Base-by-base conservation (phyloP, 495 filamentous ascomycete species). In the Emericellopsis terricola region DNA sequence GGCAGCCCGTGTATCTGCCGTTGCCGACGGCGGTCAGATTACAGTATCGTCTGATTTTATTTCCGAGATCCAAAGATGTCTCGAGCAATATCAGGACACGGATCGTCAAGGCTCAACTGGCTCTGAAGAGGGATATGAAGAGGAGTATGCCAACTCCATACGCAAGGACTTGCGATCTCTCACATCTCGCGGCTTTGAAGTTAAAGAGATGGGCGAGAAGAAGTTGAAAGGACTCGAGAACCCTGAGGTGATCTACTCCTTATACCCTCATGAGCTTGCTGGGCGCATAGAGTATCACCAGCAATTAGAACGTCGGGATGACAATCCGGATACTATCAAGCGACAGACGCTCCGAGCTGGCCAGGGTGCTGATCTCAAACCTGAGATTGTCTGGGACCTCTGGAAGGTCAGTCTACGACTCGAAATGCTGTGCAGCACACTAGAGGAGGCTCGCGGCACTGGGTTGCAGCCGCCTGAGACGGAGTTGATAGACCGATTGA, bases 181-280 rank as follows among this genome's bases (percentile, higher is more conserved):
- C 15, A 84, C 74, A 40, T 83, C 76, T 40, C 83, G 92, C 59
- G 91, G 91, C 13, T 99, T 96, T 47, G 81, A 92, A 49, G 83
- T 94, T 47, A 94, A 94, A 52, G 83, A 91, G 42, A 80, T 96
- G 46, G 89, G 89, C 15, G 81, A 93, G 46, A 73, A 74, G 28
- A 94, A 89, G 45, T 60, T 99, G 21, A 99, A 99, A 51, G 89
- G 89, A 2, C 70, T 99, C 6, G 89, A 99, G 49, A 99, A 99
- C 51, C 89, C 91, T 3, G 89, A 99, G 51, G 75, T 81, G 34
- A 75, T 99, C 34, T 93, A 87, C 50, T 71, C 92, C 24, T 81
- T 96, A 49, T 96, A 91, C 50, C 86, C 89, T 2, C 81, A 87
- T 44, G 62, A 76, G 8, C 69, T 99, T 11, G 72, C 78, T n/a